Percentiles rank a stretch among this genome's conserved stretches.
Conservation (phyloP, 495 filamentous ascomycete genomes). For the Pseudomonodictys pantanalensis region DNA sequence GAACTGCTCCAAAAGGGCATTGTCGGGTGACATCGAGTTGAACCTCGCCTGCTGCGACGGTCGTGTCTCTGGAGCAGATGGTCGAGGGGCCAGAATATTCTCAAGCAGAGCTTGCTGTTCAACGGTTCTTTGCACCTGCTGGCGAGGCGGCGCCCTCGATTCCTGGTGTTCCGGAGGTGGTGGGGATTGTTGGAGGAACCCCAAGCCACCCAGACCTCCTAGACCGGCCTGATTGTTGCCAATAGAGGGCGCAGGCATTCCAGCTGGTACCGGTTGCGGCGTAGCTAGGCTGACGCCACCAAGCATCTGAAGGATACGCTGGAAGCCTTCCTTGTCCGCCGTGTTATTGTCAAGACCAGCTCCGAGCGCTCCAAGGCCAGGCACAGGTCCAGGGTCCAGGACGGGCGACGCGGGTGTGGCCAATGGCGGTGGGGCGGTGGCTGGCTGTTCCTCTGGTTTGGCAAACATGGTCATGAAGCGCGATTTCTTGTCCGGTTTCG, state of each 20-base stretch:
- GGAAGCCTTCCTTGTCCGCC: slow-evolving; percentile 87
- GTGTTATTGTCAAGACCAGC: slow-evolving; percentile 54
- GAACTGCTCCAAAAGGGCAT: slow-evolving; percentile 18
- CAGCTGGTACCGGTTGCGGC: not conserved
- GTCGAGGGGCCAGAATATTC: slow-evolving; percentile 20
- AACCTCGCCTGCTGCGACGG: slow-evolving; percentile 11
- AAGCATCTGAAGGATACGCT: slow-evolving; percentile 82
- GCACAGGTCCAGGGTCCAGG: slow-evolving; percentile 37
- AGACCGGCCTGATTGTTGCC: slow-evolving; percentile 12
- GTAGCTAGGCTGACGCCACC: slow-evolving; percentile 46
- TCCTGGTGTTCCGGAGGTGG: slow-evolving; percentile 5
- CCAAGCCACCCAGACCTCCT: slow-evolving; percentile 17
- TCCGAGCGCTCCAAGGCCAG: no score
- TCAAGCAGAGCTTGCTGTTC: slow-evolving; percentile 28
- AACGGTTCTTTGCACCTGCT: slow-evolving; percentile 21
- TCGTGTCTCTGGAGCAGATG: slow-evolving; percentile 19
- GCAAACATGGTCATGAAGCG: slow-evolving; percentile 83
- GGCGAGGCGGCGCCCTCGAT: not conserved
- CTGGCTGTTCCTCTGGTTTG: slow-evolving; percentile 51
- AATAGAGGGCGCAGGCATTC: not conserved
- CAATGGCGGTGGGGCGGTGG: slow-evolving; percentile 30
- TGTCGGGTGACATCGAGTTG: slow-evolving; percentile 25
- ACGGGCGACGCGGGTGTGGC: slow-evolving; percentile 28
- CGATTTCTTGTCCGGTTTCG: slow-evolving; percentile 56
- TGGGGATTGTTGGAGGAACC: slow-evolving; percentile 9